Conservation (phyloP, 345 rosid genomes). For the Syzygium grande region DNA sequence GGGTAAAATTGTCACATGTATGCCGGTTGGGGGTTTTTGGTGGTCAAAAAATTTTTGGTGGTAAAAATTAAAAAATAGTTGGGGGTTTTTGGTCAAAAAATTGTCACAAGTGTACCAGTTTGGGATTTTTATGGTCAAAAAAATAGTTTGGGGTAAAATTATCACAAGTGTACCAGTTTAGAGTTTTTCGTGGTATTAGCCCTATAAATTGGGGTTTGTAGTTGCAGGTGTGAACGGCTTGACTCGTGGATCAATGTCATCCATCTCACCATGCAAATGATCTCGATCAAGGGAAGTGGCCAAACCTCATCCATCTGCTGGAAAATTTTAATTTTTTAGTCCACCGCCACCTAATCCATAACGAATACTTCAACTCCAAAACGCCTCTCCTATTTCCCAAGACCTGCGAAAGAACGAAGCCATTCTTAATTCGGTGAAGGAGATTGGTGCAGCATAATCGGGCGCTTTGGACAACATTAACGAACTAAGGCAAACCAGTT, state of each 20-base stretch:
- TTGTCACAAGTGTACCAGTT: too few relatives aligned
- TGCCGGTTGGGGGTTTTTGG: too few relatives aligned
- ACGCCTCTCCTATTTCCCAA: neutral
- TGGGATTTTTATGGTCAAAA: too few relatives aligned
- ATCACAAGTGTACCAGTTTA: too few relatives aligned
- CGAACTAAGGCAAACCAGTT: neutral
- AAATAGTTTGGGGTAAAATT: too few relatives aligned
- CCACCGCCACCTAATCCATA: conserved; percentile 5
- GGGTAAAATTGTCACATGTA: too few relatives aligned
- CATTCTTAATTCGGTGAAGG: neutral
- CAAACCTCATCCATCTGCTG: conserved; percentile 7
- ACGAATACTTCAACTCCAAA: neutral
- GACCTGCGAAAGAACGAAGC: neutral
- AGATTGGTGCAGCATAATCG: neutral
- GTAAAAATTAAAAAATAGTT: too few relatives aligned
- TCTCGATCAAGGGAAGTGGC: conserved; percentile 7
- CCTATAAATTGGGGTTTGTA: neutral
- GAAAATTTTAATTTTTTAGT: neutral
- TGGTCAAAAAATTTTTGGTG: too few relatives aligned
- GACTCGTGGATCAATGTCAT: neutral
- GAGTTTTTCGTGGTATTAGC: too few relatives aligned
- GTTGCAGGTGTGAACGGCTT: neutral
- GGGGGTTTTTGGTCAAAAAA: too few relatives aligned
- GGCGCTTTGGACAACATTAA: neutral
- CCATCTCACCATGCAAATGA: neutral